Evolutionary conservation across 176 grass and related monocot species (phyloP).

Genomic region (Triticum urartu): DNA sequence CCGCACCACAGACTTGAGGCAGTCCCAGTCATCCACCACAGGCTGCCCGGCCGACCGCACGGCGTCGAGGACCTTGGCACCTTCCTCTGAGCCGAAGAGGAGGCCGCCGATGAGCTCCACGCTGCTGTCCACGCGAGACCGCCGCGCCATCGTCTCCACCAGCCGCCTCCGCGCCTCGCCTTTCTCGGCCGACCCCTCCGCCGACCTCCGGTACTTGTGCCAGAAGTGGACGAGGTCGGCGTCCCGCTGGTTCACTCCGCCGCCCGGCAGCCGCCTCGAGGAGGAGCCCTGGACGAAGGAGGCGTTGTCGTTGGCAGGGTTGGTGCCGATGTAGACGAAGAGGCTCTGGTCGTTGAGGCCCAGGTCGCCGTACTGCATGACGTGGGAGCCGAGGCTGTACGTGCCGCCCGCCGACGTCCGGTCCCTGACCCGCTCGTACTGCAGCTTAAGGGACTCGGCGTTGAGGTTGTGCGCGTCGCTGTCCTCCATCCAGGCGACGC

Average conservation of each 20-base stretch:
- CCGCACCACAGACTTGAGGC: conserved; percentile 64
- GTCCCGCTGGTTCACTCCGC: conserved; percentile 50
- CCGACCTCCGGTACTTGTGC: conserved; percentile 58
- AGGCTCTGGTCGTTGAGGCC: conserved; percentile 36
- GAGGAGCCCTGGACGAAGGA: conserved; percentile 10
- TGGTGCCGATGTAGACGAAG: conserved; percentile 55
- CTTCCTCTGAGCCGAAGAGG: conserved; percentile 47
- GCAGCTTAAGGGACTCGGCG: conserved; percentile 61
- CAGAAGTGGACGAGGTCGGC: conserved; percentile 82
- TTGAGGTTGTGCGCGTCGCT: conserved; percentile 35
- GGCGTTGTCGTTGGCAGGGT: conserved; percentile 59
- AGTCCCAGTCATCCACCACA: conserved; percentile 75
- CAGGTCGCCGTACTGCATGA: conserved; percentile 77
- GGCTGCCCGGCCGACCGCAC: conserved; percentile 46
- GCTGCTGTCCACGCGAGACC: conserved; percentile 63
- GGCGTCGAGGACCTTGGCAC: conserved; percentile 27
- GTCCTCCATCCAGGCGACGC: conserved; percentile 62
- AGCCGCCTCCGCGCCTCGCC: conserved; percentile 46
- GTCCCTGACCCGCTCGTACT: conserved; percentile 62
- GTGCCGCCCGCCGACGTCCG: conserved; percentile 51
- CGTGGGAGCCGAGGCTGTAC: conserved; percentile 60
- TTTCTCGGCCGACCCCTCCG: conserved; percentile 51
- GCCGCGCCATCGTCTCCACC: conserved; percentile 50
- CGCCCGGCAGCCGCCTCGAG: neutral
- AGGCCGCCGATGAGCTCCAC: conserved; percentile 59